Evolutionary conservation across 768 basidiomycete genomes (phyloP).

Genomic region (Gloeopeniophorella convolvens): DNA sequence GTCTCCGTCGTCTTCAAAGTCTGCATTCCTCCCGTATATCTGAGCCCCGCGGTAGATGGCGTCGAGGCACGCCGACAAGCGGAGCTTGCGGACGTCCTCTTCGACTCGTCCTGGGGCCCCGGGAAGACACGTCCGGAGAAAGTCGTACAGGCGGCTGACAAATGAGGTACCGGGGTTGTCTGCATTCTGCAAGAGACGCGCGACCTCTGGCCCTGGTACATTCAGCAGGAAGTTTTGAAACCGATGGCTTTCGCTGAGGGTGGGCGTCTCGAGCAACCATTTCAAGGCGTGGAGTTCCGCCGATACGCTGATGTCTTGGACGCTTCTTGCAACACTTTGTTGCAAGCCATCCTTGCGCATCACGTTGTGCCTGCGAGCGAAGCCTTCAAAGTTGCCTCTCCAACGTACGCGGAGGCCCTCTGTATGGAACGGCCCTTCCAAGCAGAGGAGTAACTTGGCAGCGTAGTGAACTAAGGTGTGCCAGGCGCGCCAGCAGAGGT

Average conservation of each 20-base stretch:
- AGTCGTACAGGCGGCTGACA: background rate
- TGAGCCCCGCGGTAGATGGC: background rate
- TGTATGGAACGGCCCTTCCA: background rate
- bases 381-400: no score
- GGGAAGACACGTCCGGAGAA: conserved; percentile 3
- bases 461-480: background rate
- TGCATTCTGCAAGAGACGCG: no score
- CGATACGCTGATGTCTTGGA: no score
- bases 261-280: no score
- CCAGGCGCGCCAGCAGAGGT: background rate
- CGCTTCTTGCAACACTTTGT: no score
- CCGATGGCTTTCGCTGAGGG: no score
- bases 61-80: background rate
- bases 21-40: background rate
- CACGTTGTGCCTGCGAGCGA: no score
- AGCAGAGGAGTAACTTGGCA: background rate
- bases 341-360: no score
- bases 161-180: background rate
- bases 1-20: background rate
- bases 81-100: background rate
- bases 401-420: background rate
- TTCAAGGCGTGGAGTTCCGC: no score
- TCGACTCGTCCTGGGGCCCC: background rate
- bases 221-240: no score
- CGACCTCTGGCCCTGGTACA: no score